Conservation (phyloP, 2,329 filamentous ascomycete genomes). For the Cytospora mali region DNA sequence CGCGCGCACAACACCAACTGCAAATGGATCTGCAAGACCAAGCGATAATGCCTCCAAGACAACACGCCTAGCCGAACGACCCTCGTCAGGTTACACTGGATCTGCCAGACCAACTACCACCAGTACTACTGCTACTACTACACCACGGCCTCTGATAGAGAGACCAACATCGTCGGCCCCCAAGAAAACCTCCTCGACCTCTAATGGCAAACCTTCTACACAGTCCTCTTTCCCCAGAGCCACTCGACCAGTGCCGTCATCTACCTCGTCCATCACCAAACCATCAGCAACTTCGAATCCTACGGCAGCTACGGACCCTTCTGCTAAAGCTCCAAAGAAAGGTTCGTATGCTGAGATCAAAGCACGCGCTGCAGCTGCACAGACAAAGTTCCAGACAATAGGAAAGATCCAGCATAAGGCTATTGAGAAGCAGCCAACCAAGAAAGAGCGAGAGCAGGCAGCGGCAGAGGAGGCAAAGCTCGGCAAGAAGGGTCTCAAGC, state of each 20-base stretch:
- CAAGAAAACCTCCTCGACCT: conserved; percentile 21
- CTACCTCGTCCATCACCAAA: conserved; percentile 9
- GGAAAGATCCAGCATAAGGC: conserved; percentile 77
- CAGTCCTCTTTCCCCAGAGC: conserved; percentile 15
- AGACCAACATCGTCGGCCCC: conserved; percentile 26
- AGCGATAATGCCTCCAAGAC: conserved; percentile 33
- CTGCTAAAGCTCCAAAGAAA: conserved; percentile 61
- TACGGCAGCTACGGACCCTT: conserved; percentile 38
- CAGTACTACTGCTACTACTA: conserved; percentile 31
- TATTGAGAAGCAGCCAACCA: conserved; percentile 64
- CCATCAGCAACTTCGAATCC: conserved; percentile 13
- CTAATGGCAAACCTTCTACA: conserved; percentile 22
- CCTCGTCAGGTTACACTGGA: conserved; percentile 26
- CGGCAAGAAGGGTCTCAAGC: conserved; percentile 29
- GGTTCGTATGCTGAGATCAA: conserved; percentile 76
- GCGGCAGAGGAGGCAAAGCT: conserved; percentile 46
- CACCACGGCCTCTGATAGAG: conserved; percentile 29
- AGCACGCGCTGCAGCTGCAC: conserved; percentile 69
- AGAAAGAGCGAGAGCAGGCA: conserved; percentile 53
- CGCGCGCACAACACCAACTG: conserved; percentile 38
- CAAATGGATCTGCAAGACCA: conserved; percentile 31
- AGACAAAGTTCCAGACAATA: conserved; percentile 61
- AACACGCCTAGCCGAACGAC: conserved; percentile 30
- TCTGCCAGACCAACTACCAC: conserved; percentile 30
- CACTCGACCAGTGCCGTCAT: conserved; percentile 9